Evolutionary conservation across 176 grass and related monocot species (phyloP).

Genomic region (Oryza glumipatula): DNA sequence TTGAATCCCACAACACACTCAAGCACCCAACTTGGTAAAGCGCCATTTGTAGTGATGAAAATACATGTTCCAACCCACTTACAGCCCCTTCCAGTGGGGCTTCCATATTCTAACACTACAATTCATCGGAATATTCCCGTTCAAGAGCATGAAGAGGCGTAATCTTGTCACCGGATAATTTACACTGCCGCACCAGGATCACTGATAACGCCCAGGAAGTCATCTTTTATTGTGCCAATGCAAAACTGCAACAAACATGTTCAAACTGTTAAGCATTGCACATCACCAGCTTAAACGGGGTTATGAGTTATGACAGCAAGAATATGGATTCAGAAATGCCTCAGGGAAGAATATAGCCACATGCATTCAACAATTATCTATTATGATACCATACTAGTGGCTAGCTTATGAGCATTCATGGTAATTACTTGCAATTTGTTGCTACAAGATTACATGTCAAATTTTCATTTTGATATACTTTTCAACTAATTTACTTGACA

Average conservation of each 20-base stretch:
- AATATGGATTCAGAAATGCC: neutral
- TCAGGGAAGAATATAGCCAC: neutral
- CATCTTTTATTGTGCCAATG: slow-evolving; percentile 96
- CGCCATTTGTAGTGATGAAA: neutral
- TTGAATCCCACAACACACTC: neutral
- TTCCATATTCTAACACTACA: neutral
- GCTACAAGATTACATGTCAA: neutral
- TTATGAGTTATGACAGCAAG: neutral
- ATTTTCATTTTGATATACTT: neutral
- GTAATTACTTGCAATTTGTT: neutral
- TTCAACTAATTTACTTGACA: neutral
- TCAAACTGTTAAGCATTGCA: slow-evolving; percentile 17
- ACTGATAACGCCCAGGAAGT: slow-evolving; percentile 92
- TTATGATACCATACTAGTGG: neutral
- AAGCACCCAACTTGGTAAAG: neutral
- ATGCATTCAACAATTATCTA: neutral
- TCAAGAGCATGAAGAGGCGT: neutral
- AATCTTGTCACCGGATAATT: slow-evolving; percentile 19
- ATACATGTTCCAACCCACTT: neutral
- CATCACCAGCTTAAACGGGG: neutral
- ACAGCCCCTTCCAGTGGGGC: neutral
- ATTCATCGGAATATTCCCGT: neutral
- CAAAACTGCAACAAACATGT: slow-evolving; percentile 70
- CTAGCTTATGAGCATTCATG: neutral
- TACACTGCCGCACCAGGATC: slow-evolving; percentile 81